Conservation (phyloP, 495 filamentous ascomycete species). For the Penicillium lividum region DNA sequence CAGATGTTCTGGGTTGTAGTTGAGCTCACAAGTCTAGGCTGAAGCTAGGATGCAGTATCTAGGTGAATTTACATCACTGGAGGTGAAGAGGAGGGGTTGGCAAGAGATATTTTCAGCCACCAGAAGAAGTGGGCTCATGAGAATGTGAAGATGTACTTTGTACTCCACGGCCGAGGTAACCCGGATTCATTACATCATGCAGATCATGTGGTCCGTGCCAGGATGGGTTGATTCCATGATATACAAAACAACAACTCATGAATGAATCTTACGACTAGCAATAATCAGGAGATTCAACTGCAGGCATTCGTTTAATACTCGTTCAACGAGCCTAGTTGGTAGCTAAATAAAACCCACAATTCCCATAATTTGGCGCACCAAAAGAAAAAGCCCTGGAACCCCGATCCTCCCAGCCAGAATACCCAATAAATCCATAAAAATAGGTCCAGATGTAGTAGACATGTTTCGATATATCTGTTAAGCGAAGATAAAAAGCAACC, state of each 20-base stretch:
- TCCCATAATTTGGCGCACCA: conserved; percentile 1
- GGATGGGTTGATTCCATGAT: not conserved
- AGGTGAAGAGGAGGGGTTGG: not conserved
- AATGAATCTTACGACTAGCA: not conserved
- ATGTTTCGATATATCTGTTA: conserved; percentile 5
- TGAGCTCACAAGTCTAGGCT: not conserved
- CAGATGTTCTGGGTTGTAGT: conserved; percentile 3
- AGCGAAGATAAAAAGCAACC: conserved; percentile 19
- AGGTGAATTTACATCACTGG: not conserved
- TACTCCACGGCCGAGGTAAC: conserved; percentile 23
- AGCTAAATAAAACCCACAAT: not conserved
- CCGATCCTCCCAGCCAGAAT: conserved; percentile 5
- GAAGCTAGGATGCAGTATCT: not conserved
- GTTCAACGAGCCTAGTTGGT: not conserved
- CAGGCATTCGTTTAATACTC: conserved; percentile 12
- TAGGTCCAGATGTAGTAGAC: not conserved
- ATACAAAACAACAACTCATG: not conserved
- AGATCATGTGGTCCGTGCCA: conserved; percentile 27
- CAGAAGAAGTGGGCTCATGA: not conserved
- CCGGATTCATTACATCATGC: conserved; percentile 34
- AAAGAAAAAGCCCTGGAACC: conserved; percentile 8
- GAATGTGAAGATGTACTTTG: conserved; percentile 22
- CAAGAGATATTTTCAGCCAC: not conserved
- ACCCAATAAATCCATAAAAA: conserved; percentile 7
- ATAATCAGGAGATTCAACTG: not conserved